phyloP scores from a whole-genome alignment of 768 basidiomycete species.

The Pleurotus pulmonarius region DNA sequence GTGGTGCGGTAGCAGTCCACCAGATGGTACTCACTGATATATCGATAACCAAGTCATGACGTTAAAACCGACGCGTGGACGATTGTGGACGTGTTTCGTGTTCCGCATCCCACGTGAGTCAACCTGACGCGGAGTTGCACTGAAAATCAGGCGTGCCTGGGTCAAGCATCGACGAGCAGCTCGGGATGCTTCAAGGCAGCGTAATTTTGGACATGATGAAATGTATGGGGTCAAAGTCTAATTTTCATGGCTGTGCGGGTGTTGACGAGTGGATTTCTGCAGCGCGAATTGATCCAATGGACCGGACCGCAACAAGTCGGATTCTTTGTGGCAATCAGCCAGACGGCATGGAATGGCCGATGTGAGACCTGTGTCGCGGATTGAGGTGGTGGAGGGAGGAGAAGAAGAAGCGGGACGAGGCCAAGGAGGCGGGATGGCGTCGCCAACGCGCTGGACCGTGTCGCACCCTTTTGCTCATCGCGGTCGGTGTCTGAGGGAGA shows the following conservation, averaged over 20 bases:
- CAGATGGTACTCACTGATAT: neutral
- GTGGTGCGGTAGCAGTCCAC: neutral
- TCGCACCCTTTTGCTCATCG: neutral
- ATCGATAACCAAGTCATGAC: neutral
- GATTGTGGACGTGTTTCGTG: conserved; percentile 6
- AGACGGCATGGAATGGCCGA: conserved; percentile 20
- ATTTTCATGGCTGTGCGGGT: neutral
- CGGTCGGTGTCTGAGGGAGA: neutral
- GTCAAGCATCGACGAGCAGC: neutral
- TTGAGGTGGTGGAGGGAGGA: neutral
- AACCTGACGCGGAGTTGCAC: neutral
- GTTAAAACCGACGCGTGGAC: conserved; percentile 1
- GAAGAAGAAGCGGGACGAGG: neutral
- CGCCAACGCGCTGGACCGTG: too few species aligned
- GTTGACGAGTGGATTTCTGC: neutral
- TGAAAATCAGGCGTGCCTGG: neutral
- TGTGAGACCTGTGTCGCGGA: conserved; percentile 12
- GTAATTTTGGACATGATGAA: neutral
- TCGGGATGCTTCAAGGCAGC: neutral
- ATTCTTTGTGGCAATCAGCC: conserved; percentile 9
- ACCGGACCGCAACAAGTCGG: conserved; percentile 3
- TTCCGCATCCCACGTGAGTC: neutral
- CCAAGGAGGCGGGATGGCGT: too few species aligned
- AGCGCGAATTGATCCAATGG: neutral
- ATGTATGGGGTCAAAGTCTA: neutral